Conservation (phyloP, 768 basidiomycete genomes). For the Calocera viscosa region DNA sequence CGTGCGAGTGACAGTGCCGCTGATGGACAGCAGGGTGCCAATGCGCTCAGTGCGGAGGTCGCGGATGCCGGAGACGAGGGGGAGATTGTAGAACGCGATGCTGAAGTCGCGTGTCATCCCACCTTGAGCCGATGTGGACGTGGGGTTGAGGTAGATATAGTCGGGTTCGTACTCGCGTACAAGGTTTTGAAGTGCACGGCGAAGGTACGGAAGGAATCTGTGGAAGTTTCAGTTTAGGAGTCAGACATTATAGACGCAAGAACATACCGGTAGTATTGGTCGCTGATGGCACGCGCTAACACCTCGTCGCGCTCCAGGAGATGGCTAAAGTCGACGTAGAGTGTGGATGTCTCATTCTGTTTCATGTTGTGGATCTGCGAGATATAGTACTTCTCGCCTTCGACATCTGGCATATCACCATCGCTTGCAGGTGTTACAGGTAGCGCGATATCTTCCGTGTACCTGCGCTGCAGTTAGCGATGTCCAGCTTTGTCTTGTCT, state of each 20-base stretch:
- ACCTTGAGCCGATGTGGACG: slow-evolving; percentile 66
- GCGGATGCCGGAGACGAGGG: slow-evolving; percentile 86
- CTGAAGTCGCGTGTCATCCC: slow-evolving; percentile 87
- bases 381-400: slow-evolving; percentile 67
- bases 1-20: slow-evolving; percentile 93
- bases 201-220: slow-evolving; percentile 80
- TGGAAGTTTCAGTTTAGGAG: too few relatives aligned
- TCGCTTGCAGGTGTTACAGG: slow-evolving; percentile 72
- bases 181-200: slow-evolving; percentile 79
- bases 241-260: too few relatives aligned
- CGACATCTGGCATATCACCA: slow-evolving; percentile 43
- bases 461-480: slow-evolving; percentile 37
- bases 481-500: slow-evolving; percentile 13
- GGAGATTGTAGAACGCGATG: slow-evolving; percentile 90
- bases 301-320: slow-evolving; percentile 83
- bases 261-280: slow-evolving; percentile 73
- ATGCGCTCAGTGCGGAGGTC: slow-evolving; percentile 88
- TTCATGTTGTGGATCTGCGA: slow-evolving; percentile 93
- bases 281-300: slow-evolving; percentile 83
- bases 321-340: slow-evolving; percentile 92
- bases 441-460: slow-evolving; percentile 66
- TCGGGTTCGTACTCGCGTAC: slow-evolving; percentile 83
- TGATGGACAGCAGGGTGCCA: slow-evolving; percentile 87
- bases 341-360: slow-evolving; percentile 84
- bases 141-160: slow-evolving; percentile 88